Base-by-base conservation (phyloP, 2,329 filamentous ascomycete species). In the Chrysoporthe austroafricana region DNA sequence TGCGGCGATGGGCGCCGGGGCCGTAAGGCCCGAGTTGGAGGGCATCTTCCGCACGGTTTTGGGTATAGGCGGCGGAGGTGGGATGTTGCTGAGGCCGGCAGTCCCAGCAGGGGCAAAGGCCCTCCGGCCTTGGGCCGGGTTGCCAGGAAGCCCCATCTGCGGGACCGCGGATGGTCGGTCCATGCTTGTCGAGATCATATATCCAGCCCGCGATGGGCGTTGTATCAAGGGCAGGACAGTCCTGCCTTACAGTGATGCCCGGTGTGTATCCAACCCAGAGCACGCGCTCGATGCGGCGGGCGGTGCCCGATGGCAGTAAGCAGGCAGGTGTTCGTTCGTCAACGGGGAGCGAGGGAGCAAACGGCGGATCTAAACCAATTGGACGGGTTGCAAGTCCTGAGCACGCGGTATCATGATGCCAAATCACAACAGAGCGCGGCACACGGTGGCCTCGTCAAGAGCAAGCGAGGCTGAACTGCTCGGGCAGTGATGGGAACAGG, bases 1-100 rank as follows among this genome's bases (percentile, higher is more conserved):
- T 50, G 89, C 80, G 21, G 89, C 85, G 75, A 89, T 82, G 64
- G 85, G 82, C 16, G 79, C 77, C n/a, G 80, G 80, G 18, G 84
- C 78, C 14, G 85, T 83, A 59, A 88, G 77, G 16, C 80, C 83
- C 42, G 82, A 80, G 70, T 77, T 79, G 16, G 81, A 81, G 50
- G 82, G 76, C 66, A 82, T 78, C 78, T 83, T 80, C 75, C 84
- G 82, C 64, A 84, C 73, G 60, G 74, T 79, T 56, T 65, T 70
- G 46, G 83, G 81, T 62, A 85, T 82, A 36, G 84, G 83, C 21
- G 81, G 81, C 48, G 81, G 79, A 50, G 79, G 81, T 4, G 77
- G 77, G 62, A 79, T 79, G 70, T 70, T 70, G 82, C 82, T 59
- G 4, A 64, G 63, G 42, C 63, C 63, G 63, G 79, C 76, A 59